Evolutionary conservation across 495 filamentous ascomycete species (phyloP).

Genomic region (Penicillium maclennaniae): DNA sequence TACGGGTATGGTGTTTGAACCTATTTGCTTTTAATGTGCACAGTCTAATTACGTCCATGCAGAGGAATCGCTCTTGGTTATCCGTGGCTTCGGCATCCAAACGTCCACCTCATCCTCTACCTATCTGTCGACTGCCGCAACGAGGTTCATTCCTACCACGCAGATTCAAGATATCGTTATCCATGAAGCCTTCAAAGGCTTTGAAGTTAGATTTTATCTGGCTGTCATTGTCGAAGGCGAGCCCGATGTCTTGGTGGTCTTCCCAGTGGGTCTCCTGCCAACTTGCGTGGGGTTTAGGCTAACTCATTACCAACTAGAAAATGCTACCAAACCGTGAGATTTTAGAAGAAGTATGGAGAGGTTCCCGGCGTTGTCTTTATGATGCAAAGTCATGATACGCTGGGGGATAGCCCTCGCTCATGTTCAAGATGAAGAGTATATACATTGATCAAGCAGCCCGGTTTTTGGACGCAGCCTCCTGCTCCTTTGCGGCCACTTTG

Average conservation of each 20-base stretch:
- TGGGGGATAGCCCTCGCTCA: background rate
- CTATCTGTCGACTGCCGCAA: conserved; percentile 60
- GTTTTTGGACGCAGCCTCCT: conserved; percentile 16
- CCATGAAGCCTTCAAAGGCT: conserved; percentile 91
- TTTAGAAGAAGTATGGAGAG: conserved; percentile 83
- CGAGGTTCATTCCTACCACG: conserved; percentile 89
- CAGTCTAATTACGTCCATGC: conserved; percentile 22
- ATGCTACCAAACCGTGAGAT: conserved; percentile 66
- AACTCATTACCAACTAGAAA: conserved; percentile 34
- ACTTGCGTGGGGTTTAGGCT: conserved; percentile 1
- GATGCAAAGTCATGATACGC: conserved; percentile 51
- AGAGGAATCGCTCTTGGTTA: conserved; percentile 83
- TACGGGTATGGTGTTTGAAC: conserved; percentile 33
- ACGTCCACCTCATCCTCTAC: conserved; percentile 66
- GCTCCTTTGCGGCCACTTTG: conserved; percentile 21
- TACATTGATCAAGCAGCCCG: conserved; percentile 9
- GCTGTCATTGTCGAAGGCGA: conserved; percentile 90
- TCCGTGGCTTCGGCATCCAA: conserved; percentile 88
- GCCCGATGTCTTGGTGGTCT: conserved; percentile 84
- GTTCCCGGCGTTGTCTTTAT: conserved; percentile 70
- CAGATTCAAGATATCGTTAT: conserved; percentile 90
- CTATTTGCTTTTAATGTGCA: conserved; percentile 5
- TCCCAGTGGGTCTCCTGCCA: conserved; percentile 56
- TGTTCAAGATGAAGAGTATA: conserved; percentile 15
- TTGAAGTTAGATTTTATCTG: conserved; percentile 87